Conservation (phyloP, 495 filamentous ascomycete genomes). For the Collariella sp. region DNA sequence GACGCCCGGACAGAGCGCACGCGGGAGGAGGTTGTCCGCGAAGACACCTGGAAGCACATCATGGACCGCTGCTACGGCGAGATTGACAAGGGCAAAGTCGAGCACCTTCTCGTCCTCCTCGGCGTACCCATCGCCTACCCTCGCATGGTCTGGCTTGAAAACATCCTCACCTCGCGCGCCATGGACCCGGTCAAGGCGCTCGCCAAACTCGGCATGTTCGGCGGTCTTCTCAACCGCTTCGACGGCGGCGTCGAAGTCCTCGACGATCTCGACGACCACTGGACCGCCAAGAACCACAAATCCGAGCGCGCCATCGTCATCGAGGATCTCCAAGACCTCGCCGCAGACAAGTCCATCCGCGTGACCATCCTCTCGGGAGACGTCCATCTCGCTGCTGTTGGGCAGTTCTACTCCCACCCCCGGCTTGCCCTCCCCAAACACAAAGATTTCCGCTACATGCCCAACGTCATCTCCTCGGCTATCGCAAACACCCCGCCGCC, state of each 20-base stretch:
- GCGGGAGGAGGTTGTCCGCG: slow-evolving; percentile 67
- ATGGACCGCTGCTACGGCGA: slow-evolving; percentile 78
- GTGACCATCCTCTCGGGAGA: slow-evolving; percentile 90
- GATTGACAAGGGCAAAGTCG: slow-evolving; percentile 71
- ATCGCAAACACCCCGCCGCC: slow-evolving; percentile 88
- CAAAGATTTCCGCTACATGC: slow-evolving; percentile 90
- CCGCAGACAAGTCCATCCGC: slow-evolving; percentile 83
- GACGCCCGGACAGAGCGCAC: slow-evolving; percentile 89
- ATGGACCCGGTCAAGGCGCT: slow-evolving; percentile 86
- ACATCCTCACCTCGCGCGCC: slow-evolving; percentile 66
- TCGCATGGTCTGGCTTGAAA: slow-evolving; percentile 69
- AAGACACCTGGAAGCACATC: slow-evolving; percentile 71
- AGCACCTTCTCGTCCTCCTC: slow-evolving; percentile 79
- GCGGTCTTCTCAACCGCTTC: slow-evolving; percentile 74
- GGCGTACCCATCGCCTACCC: slow-evolving; percentile 91
- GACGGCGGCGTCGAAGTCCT: slow-evolving; percentile 90
- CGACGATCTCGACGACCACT: slow-evolving; percentile 90
- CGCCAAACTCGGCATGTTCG: slow-evolving; percentile 71
- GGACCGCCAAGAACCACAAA: slow-evolving; percentile 94
- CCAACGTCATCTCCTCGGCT: slow-evolving; percentile 78
- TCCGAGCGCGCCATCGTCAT: slow-evolving; percentile 77
- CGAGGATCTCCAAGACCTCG: slow-evolving; percentile 81
- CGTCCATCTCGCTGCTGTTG: slow-evolving; percentile 86
- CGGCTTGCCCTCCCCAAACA: slow-evolving; percentile 73
- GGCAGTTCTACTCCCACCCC: slow-evolving; percentile 89